Conservation (phyloP, 148 eudicot species). For the Arbutus unedo region DNA sequence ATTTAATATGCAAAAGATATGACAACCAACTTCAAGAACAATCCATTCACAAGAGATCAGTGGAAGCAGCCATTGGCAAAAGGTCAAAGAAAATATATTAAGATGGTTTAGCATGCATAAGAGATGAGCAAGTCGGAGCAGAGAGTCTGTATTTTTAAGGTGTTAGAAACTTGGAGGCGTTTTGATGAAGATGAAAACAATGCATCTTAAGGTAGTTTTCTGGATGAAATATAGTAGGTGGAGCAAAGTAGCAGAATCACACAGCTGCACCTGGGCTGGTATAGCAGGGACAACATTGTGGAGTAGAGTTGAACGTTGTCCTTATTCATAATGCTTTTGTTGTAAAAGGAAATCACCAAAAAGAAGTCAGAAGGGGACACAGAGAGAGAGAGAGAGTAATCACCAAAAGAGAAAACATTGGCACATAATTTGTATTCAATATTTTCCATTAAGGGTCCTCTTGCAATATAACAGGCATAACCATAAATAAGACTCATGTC, state of each 20-base stretch:
- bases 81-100: not conserved
- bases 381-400: not conserved
- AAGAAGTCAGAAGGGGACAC: not conserved
- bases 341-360: not conserved
- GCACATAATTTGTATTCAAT: no score
- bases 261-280: not conserved
- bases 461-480: no score
- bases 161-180: not conserved
- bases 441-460: no score
- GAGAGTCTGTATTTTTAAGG: not conserved
- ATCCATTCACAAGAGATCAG: not conserved
- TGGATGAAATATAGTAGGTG: not conserved
- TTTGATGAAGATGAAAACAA: conserved; percentile 3
- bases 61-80: not conserved
- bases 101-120: conserved; percentile 1
- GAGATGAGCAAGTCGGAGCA: not conserved
- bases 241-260: not conserved
- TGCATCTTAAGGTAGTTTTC: not conserved
- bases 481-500: no score
- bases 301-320: not conserved
- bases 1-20: not conserved
- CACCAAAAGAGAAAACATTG: not conserved
- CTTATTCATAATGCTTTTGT: not conserved
- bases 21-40: not conserved
- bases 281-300: not conserved